Conservation (phyloP, 106 monocot species). For the Amphibolis antarctica region DNA sequence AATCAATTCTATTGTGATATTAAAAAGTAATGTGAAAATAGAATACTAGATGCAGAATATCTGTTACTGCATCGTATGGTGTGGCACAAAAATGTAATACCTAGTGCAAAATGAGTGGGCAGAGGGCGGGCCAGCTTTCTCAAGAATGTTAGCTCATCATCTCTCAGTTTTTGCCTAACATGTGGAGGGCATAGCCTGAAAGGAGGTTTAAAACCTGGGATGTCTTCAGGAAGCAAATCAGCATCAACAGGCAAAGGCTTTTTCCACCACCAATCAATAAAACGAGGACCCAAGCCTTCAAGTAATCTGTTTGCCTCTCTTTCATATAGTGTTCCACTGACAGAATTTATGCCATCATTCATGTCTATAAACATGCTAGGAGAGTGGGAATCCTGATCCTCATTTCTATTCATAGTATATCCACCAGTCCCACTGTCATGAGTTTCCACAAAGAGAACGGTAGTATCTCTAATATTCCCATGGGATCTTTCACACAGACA, state of each 20-base stretch:
- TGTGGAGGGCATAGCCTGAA: slow-evolving; percentile 48
- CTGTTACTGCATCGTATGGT: background rate
- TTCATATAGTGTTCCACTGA: slow-evolving; percentile 52
- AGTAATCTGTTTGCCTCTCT: slow-evolving; percentile 72
- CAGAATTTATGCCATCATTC: slow-evolving; percentile 3
- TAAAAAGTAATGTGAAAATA: background rate
- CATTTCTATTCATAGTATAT: background rate
- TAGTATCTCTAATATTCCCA: slow-evolving; percentile 3
- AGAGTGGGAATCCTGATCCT: background rate
- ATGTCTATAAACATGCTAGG: slow-evolving; percentile 6
- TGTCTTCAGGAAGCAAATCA: slow-evolving; percentile 76
- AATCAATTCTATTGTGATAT: background rate
- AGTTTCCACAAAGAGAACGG: background rate
- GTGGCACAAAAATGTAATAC: slow-evolving; percentile 21
- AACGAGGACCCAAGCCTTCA: slow-evolving; percentile 80
- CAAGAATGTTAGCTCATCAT: slow-evolving; percentile 65
- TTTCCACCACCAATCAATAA: slow-evolving; percentile 87
- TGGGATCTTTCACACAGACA: slow-evolving; percentile 5
- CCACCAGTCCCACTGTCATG: background rate
- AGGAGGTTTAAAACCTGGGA: slow-evolving; percentile 55
- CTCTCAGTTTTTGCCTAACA: slow-evolving; percentile 28
- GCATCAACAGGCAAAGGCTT: slow-evolving; percentile 92
- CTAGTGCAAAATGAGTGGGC: slow-evolving; percentile 92
- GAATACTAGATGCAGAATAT: too few relatives aligned
- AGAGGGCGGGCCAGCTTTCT: slow-evolving; percentile 62